Evolutionary conservation across 148 eudicot species (phyloP).

Genomic region (Euryodendron excelsum): DNA sequence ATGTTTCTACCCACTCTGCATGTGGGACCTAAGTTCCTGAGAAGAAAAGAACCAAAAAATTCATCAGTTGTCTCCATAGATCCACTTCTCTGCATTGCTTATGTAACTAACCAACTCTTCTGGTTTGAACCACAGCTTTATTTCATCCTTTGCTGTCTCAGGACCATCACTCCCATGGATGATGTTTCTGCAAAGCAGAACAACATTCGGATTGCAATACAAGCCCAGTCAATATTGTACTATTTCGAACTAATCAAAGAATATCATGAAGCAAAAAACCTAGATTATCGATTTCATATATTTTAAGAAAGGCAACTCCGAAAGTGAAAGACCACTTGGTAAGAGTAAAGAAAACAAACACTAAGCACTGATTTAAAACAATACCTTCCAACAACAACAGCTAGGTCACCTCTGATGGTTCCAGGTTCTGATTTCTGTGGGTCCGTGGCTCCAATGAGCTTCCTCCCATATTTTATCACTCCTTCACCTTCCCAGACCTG

Average conservation of each 20-base stretch:
- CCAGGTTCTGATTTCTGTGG: constrained; percentile 99
- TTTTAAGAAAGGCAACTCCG: background rate
- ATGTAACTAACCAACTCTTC: constrained; percentile 84
- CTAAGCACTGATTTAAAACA: background rate
- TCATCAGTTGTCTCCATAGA: constrained; percentile 73
- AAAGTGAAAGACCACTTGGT: background rate
- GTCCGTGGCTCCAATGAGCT: constrained; percentile 96
- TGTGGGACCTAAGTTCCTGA: background rate
- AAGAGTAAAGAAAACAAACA: background rate
- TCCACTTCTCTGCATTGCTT: constrained; percentile 83
- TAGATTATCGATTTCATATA: background rate
- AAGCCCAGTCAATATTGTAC: background rate
- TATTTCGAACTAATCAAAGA: background rate
- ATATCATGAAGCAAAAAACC: background rate
- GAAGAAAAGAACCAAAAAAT: constrained; percentile 1
- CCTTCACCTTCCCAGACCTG: constrained; percentile 99
- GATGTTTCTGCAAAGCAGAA: constrained; percentile 53
- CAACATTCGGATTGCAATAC: background rate
- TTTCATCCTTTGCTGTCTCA: constrained; percentile 96
- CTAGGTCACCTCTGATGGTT: constrained; percentile 96
- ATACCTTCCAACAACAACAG: constrained; percentile 96
- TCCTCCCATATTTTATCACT: constrained; percentile 89
- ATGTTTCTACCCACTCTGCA: background rate
- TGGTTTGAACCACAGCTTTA: constrained; percentile 85
- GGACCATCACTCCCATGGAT: constrained; percentile 99